A percentile compares a stretch with the other conserved stretches of the same genome.
These are phyloP conservation scores for Cryptococcus sp. DNA, from an alignment of 1,284 basidiomycete species.

Conservation along the genomic window DNA sequence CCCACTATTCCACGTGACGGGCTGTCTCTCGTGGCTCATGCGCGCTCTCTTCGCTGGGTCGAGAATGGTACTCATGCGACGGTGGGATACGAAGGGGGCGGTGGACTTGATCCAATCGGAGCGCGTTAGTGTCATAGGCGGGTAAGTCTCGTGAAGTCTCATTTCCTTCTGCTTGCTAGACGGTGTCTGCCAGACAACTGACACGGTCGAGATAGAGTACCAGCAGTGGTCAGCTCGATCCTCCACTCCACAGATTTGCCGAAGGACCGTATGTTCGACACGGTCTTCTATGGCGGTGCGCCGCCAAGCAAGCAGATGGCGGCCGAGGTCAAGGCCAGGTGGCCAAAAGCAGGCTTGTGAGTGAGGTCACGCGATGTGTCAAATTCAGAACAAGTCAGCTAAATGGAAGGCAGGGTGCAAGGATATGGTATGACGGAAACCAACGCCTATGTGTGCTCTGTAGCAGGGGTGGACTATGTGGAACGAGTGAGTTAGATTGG, in stretches of 20 bases:
- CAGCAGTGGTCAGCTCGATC: slow-evolving; percentile 42
- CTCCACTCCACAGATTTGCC: slow-evolving; percentile 38
- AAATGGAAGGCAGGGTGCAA: slow-evolving; percentile 31
- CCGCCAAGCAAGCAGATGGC: slow-evolving; percentile 42
- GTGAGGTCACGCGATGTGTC: neutral
- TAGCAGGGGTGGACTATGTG: slow-evolving; percentile 44
- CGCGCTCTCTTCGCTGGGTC: slow-evolving; percentile 40
- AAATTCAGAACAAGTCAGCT: neutral
- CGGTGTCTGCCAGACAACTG: slow-evolving; percentile 1
- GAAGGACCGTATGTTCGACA: slow-evolving; percentile 31
- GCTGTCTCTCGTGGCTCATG: slow-evolving; percentile 45
- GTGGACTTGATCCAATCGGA: slow-evolving; percentile 35
- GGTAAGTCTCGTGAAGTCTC: slow-evolving; percentile 26
- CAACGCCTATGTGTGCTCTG: slow-evolving; percentile 39
- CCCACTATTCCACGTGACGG: slow-evolving; percentile 51
- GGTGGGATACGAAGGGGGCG: slow-evolving; percentile 41
- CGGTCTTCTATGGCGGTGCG: slow-evolving; percentile 48
- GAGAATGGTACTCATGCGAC: slow-evolving; percentile 40
- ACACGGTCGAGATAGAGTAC: slow-evolving; percentile 32
- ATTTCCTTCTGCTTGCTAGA: neutral
- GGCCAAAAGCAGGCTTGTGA: slow-evolving; percentile 38
- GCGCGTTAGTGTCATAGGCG: slow-evolving; percentile 41
- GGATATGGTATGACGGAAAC: slow-evolving; percentile 51
- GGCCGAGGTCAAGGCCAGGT: slow-evolving; percentile 34
- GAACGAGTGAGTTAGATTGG: slow-evolving; percentile 34